Evolutionary conservation across 192 early-diverging fungal genomes (phyloP), one percentile per base, ranked within the genome.

Genomic region (Martensiomyces pterosporus): DNA sequence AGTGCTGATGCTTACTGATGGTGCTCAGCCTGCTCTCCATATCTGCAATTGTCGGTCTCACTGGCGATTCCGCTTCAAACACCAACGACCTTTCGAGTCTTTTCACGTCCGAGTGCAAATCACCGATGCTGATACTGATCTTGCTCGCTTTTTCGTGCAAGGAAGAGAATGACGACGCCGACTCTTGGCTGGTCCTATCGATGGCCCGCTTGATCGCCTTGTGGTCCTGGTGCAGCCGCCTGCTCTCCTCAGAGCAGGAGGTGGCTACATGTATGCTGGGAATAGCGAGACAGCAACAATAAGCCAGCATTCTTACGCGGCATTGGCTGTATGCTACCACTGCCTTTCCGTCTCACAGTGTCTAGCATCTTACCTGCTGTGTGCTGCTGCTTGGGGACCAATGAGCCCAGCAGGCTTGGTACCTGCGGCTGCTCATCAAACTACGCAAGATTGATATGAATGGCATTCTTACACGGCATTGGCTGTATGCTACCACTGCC

Each of bases 91-190:
- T 45, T 33, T 74, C 70, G 14, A 74, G 27, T 18, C 52, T 63
- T 18, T 74, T 74, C 13, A 74, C 43, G 24, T 74, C 70, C 2
- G 70, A 62, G 24, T 74, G 70, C 33, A 74, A 39, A 21, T 74
- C 70, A 32, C 59, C 62, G 23, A 74, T 39, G 23, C 70, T 61
- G 15, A 74, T 50, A 26, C 63, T 74, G 23, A 67, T 44, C 32
- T 55, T 67, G 48, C 70, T 74, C 9, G 60, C 18, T 32, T 74
- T 74, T 43, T 74, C 70, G 21, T 67, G 70, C 7, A 74, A 38
- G 1, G 59, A 67, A 6, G 64, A 35, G n/a, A 74, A 57, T 8
- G 70, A 57, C 10, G 32, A 33, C 0, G 43, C 34, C 4, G 45
- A 47, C 9, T 74, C 70, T 14, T 67, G 70, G 36, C 40, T 44